phyloP scores from a whole-genome alignment of 352 stramenopile species.

The Pythium aristosporum region DNA sequence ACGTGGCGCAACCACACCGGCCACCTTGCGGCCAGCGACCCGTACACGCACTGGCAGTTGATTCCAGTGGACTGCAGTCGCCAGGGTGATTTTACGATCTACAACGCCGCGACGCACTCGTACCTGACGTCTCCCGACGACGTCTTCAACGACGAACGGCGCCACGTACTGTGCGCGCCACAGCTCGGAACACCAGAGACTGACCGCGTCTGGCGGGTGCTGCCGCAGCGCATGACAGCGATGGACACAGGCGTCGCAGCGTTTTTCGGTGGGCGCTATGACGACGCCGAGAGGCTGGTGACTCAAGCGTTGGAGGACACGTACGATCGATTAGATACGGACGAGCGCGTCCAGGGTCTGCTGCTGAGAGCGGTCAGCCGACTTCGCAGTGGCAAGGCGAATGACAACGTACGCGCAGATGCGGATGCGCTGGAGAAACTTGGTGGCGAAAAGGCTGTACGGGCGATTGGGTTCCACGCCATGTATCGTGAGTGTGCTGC shows the following conservation, averaged over 20 bases:
- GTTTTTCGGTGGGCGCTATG: slow-evolving; percentile 58
- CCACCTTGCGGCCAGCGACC: slow-evolving; percentile 33
- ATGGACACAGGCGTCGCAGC: slow-evolving; percentile 60
- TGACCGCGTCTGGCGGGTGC: slow-evolving; percentile 47
- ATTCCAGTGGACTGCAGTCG: slow-evolving; percentile 32
- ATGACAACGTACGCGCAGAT: not conserved
- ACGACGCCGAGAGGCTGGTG: slow-evolving; percentile 44
- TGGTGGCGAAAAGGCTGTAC: not conserved
- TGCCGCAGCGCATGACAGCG: slow-evolving; percentile 34
- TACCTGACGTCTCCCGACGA: slow-evolving; percentile 56
- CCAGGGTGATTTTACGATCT: slow-evolving; percentile 58
- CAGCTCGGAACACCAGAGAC: slow-evolving; percentile 8
- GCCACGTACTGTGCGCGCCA: slow-evolving; percentile 37
- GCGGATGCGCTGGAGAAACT: not conserved
- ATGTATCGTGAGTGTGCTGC: not conserved
- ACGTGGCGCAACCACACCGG: slow-evolving; percentile 53
- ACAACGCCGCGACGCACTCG: slow-evolving; percentile 65
- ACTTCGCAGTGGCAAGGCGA: not conserved
- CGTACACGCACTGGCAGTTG: slow-evolving; percentile 48
- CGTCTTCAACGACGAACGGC: slow-evolving; percentile 53
- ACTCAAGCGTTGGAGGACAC: slow-evolving; percentile 36
- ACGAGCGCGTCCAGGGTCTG: not conserved
- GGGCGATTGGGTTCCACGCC: not conserved
- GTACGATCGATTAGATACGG: not conserved
- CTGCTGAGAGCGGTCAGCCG: not conserved